These are phyloP conservation scores for Stenocarpella maydis DNA, from an alignment of 2,329 filamentous ascomycete genomes.

Conservation along the genomic window DNA sequence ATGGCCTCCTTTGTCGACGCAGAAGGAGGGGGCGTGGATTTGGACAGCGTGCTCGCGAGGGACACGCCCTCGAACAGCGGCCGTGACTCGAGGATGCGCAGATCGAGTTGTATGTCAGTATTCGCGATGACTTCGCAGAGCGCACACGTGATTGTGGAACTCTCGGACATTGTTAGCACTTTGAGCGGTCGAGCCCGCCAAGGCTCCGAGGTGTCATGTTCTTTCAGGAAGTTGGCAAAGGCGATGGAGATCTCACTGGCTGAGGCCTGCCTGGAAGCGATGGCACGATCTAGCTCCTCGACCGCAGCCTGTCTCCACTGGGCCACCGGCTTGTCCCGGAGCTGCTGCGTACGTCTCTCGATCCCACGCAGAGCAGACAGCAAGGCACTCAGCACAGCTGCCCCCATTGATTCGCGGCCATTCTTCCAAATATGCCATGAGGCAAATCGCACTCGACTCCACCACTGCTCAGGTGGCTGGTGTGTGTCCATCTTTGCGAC, in stretches of 20 bases:
- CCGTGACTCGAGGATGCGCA: constrained; percentile 72
- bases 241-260: constrained; percentile 39
- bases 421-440: constrained; percentile 73
- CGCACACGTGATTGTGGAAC: constrained; percentile 64
- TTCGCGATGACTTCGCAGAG: constrained; percentile 52
- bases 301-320: constrained; percentile 35
- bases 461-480: constrained; percentile 54
- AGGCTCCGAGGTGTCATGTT: constrained; percentile 43
- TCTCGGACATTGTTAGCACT: constrained; percentile 69
- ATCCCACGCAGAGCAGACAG: constrained; percentile 55
- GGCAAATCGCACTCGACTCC: constrained; percentile 61
- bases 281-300: constrained; percentile 34
- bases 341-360: constrained; percentile 43
- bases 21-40: constrained; percentile 38
- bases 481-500: constrained; percentile 45
- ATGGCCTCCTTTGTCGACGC: constrained; percentile 34
- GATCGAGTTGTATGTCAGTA: constrained; percentile 53
- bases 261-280: constrained; percentile 39
- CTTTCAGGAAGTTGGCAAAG: constrained; percentile 48
- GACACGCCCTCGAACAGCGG: constrained; percentile 71
- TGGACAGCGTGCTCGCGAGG: constrained; percentile 56
- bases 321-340: constrained; percentile 36
- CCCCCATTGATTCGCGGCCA: constrained; percentile 71
- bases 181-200: constrained; percentile 46
- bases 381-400: constrained; percentile 62